Evolutionary conservation across 1,284 basidiomycete species (phyloP), one percentile per base, ranked within the genome.

Genomic region (Cutaneotrichosporon cavernicola): DNA sequence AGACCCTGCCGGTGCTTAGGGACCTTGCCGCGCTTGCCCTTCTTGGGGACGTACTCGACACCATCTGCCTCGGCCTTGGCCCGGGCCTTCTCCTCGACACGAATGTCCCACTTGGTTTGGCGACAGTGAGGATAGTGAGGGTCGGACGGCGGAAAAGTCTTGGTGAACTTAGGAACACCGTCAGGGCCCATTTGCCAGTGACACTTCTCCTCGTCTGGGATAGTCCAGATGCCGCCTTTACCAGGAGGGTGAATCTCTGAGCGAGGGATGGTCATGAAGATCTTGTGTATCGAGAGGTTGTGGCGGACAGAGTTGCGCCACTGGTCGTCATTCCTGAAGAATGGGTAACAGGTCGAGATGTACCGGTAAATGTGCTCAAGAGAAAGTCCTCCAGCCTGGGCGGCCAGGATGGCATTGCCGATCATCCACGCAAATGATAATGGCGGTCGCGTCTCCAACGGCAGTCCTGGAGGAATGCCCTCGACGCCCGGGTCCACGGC

Each of bases 331-430:
- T 89, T 89, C 78, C 92, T 92, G 83, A 93, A 99, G 77, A 89
- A 89, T 0, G 96, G 94, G 79, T 93, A 95, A 5, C 92, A 91
- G 47, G 90, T 91, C 65, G 91, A 92, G 73, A 99, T 96, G 85
- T 88, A 99, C 73, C 91, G 88, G 76, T 98, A 98, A 67, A 99
- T 96, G 76, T 98, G 94, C 73, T 95, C 92, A 30, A 98, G 84
- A 0, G 92, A 93, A 38, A 98, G 86, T 46, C 90, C 88, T 70
- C 92, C 90, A 46, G 89, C 86, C 0, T 87, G 86, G 1, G 91
- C 92, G 14, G 91, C 89, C 63, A 95, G 84, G 67, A 98, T 89
- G 8, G 96, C 96, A 72, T 95, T 93, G 5, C 96, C 96, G 68
- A 99, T 94, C 60, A 98, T 86, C 6, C 93, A 95, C 3, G 96